phyloP scores from a whole-genome alignment of 1,139 yeast genomes.

The Saccharomycopsis hybrid region DNA sequence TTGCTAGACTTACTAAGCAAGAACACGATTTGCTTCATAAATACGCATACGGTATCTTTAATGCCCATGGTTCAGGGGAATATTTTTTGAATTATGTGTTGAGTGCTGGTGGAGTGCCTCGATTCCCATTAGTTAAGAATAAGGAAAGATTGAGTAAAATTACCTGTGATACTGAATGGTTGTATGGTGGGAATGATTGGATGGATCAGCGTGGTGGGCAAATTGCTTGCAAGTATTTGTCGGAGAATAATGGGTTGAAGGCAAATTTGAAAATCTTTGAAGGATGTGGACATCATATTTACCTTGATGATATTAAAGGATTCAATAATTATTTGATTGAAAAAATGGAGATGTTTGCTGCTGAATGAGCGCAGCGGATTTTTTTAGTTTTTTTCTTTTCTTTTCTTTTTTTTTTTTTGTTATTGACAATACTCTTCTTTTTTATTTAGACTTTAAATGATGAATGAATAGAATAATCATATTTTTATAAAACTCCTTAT shows the following conservation, averaged over 20 bases:
- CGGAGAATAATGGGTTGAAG: conserved; percentile 35
- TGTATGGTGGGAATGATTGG: conserved; percentile 75
- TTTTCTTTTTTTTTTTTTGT: too few relatives aligned
- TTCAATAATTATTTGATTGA: conserved; percentile 45
- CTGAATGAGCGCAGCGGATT: too few relatives aligned
- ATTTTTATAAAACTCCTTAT: too few relatives aligned
- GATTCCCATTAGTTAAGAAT: conserved; percentile 48
- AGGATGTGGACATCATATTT: conserved; percentile 57
- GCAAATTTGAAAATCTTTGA: conserved; percentile 24
- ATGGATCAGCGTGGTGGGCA: conserved; percentile 59
- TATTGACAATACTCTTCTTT: too few relatives aligned
- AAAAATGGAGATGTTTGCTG: conserved; percentile 34
- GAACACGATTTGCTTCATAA: conserved; percentile 47
- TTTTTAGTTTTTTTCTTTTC: too few relatives aligned
- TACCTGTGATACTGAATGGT: conserved; percentile 53
- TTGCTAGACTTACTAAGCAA: conserved; percentile 40
- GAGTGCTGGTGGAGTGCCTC: conserved; percentile 72
- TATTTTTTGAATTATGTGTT: conserved; percentile 62
- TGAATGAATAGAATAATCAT: too few relatives aligned
- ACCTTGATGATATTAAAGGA: conserved; percentile 48
- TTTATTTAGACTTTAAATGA: too few relatives aligned
- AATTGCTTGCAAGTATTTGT: conserved; percentile 25
- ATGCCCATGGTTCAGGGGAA: conserved; percentile 69
- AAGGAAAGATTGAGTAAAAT: conserved; percentile 37
- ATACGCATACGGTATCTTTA: conserved; percentile 66